Evolutionary conservation across 148 eudicot genomes (phyloP).

Genomic region (Persicaria tinctoria): DNA sequence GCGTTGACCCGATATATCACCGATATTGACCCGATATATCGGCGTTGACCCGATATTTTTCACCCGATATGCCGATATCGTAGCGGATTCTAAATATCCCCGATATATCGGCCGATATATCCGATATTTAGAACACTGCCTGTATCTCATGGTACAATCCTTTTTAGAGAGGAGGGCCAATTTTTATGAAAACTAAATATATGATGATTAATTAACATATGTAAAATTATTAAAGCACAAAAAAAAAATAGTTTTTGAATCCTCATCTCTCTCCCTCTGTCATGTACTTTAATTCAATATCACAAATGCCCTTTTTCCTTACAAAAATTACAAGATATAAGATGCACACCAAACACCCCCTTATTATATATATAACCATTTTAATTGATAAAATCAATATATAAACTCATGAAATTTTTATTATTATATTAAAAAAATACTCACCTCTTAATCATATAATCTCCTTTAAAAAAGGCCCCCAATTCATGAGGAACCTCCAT

Average conservation of each 20-base stretch:
- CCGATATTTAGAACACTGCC: too few species aligned
- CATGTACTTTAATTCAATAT: neutral
- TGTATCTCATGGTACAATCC: neutral
- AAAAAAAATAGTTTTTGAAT: neutral
- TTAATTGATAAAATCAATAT: neutral
- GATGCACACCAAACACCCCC: constrained; percentile 4
- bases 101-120: too few species aligned
- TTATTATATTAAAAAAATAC: neutral
- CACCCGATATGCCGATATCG: too few species aligned
- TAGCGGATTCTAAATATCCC: too few species aligned
- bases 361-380: neutral
- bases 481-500: neutral
- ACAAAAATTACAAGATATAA: neutral
- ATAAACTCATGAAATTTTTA: neutral
- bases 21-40: too few species aligned
- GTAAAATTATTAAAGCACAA: neutral
- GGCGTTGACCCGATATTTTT: too few species aligned
- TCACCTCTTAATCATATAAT: constrained; percentile 2
- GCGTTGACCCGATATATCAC: too few species aligned
- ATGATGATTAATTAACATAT: neutral
- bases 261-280: neutral
- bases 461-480: neutral
- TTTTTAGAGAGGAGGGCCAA: neutral
- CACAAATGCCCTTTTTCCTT: constrained; percentile 1
- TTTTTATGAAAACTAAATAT: neutral